Evolutionary conservation across 2,329 filamentous ascomycete species (phyloP).

Genomic region (Aspergillus sp.): DNA sequence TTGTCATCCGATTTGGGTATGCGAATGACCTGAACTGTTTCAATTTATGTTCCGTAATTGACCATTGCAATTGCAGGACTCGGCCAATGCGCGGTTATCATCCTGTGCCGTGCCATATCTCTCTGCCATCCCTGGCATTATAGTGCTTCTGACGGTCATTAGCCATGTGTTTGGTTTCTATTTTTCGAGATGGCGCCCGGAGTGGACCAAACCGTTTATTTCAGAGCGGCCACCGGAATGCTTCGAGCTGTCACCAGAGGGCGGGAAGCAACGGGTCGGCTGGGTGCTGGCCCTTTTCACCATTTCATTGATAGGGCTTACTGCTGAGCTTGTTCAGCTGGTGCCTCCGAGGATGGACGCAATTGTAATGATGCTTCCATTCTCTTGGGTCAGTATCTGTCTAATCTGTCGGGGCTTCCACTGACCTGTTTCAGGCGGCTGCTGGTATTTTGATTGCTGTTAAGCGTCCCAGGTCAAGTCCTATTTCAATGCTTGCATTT

Average conservation of each 20-base stretch:
- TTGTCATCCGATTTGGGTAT: slow-evolving; percentile 14
- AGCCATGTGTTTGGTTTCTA: slow-evolving; percentile 19
- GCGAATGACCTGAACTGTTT: neutral
- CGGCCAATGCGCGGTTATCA: slow-evolving; percentile 25
- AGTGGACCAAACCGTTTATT: slow-evolving; percentile 46
- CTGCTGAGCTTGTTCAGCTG: slow-evolving; percentile 22
- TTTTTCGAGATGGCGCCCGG: slow-evolving; percentile 27
- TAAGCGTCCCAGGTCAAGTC: slow-evolving; percentile 34
- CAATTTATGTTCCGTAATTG: neutral
- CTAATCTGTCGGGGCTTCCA: slow-evolving; percentile 5
- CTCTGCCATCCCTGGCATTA: slow-evolving; percentile 18
- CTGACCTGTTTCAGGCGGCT: slow-evolving; percentile 23
- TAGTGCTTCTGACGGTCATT: slow-evolving; percentile 18
- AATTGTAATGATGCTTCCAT: slow-evolving; percentile 16
- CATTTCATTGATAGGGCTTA: slow-evolving; percentile 28
- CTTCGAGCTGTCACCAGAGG: slow-evolving; percentile 23
- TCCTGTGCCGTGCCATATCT: slow-evolving; percentile 27
- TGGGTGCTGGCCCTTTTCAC: slow-evolving; percentile 32
- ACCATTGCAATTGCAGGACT: slow-evolving; percentile 22
- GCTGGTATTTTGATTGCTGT: slow-evolving; percentile 25
- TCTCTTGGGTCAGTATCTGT: slow-evolving; percentile 30
- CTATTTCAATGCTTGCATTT: slow-evolving; percentile 28
- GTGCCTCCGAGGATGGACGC: slow-evolving; percentile 9
- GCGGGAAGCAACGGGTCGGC: slow-evolving; percentile 17
- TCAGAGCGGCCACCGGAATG: slow-evolving; percentile 28